Evolutionary conservation across 441 rosid species (phyloP).

Genomic region (Erodium texanum): DNA sequence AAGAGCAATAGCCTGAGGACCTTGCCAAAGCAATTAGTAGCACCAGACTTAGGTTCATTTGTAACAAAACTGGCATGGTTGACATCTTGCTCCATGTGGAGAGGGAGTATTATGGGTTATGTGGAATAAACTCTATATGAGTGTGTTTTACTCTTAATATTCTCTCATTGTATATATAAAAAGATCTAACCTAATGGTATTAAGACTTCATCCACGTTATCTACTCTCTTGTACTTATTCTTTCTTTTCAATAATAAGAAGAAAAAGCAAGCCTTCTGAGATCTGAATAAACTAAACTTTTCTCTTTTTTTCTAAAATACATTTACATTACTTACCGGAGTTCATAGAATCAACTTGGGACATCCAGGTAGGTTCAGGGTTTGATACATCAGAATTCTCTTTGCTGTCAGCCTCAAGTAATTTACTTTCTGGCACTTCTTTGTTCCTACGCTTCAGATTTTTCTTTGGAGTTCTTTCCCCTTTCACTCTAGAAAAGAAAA

Average conservation of each 20-base stretch:
- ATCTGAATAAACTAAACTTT: not conserved
- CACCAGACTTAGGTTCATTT: too few species aligned
- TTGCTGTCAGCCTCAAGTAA: constrained; percentile 31
- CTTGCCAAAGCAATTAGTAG: too few species aligned
- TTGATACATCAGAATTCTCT: constrained; percentile 37
- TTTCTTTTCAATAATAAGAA: not conserved
- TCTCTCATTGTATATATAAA: too few species aligned
- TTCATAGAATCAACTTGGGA: constrained; percentile 22
- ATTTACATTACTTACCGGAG: constrained; percentile 26
- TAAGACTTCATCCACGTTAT: not conserved
- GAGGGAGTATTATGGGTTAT: too few species aligned
- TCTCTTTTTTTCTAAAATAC: not conserved
- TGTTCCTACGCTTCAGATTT: constrained; percentile 28
- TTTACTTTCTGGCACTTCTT: constrained; percentile 28
- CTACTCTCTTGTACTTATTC: not conserved
- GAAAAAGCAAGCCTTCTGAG: constrained; percentile 3
- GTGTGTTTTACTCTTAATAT: too few species aligned
- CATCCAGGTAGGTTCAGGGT: constrained; percentile 26
- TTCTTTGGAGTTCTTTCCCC: constrained; percentile 88
- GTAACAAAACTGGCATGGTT: too few species aligned
- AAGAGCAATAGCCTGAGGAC: too few species aligned
- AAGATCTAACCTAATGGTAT: not conserved
- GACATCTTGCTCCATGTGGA: too few species aligned
- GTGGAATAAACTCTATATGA: too few species aligned
- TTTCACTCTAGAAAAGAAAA: constrained; percentile 40